phyloP scores from a whole-genome alignment of 2,329 filamentous ascomycete genomes.

The Alternaria incomplexa region DNA sequence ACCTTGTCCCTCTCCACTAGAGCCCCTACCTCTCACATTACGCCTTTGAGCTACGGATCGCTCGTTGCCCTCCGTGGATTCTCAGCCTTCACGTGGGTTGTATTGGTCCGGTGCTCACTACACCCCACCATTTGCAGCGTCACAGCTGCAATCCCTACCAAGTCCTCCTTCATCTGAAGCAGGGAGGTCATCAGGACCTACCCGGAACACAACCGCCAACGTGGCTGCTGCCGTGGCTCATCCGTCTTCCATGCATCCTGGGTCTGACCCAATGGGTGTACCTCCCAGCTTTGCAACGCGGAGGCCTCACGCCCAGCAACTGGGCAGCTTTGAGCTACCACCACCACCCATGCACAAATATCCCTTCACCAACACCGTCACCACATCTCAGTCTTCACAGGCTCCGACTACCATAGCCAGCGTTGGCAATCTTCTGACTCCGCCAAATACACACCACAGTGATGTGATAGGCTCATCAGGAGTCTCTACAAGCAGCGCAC shows the following conservation, averaged over 20 bases:
- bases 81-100: slow-evolving; percentile 55
- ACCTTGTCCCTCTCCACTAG: slow-evolving; percentile 42
- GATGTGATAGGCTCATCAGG: slow-evolving; percentile 69
- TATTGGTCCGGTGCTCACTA: slow-evolving; percentile 55
- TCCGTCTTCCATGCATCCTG: slow-evolving; percentile 67
- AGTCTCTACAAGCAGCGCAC: slow-evolving; percentile 64
- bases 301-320: slow-evolving; percentile 70
- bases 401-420: slow-evolving; percentile 57
- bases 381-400: slow-evolving; percentile 54
- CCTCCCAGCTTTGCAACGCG: slow-evolving; percentile 73
- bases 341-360: slow-evolving; percentile 67
- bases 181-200: slow-evolving; percentile 52
- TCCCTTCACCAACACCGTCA: slow-evolving; percentile 49
- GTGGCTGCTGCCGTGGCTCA: slow-evolving; percentile 68
- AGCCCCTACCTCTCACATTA: slow-evolving; percentile 33
- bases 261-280: slow-evolving; percentile 65
- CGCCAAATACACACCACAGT: slow-evolving; percentile 64
- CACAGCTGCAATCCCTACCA: slow-evolving; percentile 49
- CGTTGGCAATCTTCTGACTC: slow-evolving; percentile 68
- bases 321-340: slow-evolving; percentile 71
- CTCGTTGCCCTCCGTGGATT: slow-evolving; percentile 57
- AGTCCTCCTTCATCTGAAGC: slow-evolving; percentile 50
- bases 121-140: slow-evolving; percentile 45
- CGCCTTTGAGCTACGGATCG: slow-evolving; percentile 38
- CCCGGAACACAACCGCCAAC: slow-evolving; percentile 58